Base-by-base conservation (phyloP, 805 yeast species). In the Yarrowia sp. region DNA sequence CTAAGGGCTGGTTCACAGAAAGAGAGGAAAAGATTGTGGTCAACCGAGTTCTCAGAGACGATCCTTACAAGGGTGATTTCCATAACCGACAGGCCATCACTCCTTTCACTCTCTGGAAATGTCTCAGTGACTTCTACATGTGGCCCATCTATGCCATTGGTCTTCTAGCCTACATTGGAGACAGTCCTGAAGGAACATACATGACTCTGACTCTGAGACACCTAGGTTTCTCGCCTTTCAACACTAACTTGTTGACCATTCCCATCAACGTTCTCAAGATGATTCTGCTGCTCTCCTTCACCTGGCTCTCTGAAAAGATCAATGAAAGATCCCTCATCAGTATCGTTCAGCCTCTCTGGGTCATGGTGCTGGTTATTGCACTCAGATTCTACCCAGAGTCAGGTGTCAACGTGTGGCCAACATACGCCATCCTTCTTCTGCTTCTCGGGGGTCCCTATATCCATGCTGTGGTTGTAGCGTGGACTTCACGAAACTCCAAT, bases 21-120 rank as follows among this genome's bases (percentile, higher is more conserved):
- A 76, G 84, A 52, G 89, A 87, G 70, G 86, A 84, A 74, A 82
- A 83, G 70, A 86, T 87, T 68, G 78, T 86, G 41, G 89, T 86
- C 61, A 86, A 86, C 74, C 79, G 86, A 70, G 80, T 87, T 2
- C 75, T 87, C 65, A 77, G 89, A 72, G 90, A 87, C 74, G 91
- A 87, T 73, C 90, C 90, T 22, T 73, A 82, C 9, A 84, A 84
- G 78, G 89, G 89, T 26, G 89, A 85, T 71, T 86, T 86, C 89
- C 81, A 86, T 74, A 86, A 87, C 73, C 80, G 88, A 73, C 84
- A 85, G 72, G 86, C 87, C 3, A 74, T 87, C 16, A 75, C 81
- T 2, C 71, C 78, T 2, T 79, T 74, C 53, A 80, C 79, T 74
- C 71, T 87, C 16, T 74, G 76, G 71, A 72, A 77, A 36, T 77